Conservation (phyloP, 805 yeast species). For the Barnettozyma sp. region DNA sequence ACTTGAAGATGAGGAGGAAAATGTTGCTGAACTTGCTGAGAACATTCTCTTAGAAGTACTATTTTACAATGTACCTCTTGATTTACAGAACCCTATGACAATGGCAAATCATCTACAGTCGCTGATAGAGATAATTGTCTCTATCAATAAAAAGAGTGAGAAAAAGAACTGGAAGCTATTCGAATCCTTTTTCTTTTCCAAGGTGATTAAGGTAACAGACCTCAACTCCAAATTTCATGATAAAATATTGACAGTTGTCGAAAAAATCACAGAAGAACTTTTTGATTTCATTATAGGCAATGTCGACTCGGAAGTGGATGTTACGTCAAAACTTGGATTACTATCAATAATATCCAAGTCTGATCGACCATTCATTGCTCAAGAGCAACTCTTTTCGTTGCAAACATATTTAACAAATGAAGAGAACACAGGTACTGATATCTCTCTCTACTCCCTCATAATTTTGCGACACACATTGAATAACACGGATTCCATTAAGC, state of each 20-base stretch:
- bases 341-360: slow-evolving; percentile 51
- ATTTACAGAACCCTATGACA: slow-evolving; percentile 1
- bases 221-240: slow-evolving; percentile 16
- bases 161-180: slow-evolving; percentile 38
- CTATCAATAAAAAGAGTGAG: slow-evolving; percentile 32
- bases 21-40: slow-evolving; percentile 38
- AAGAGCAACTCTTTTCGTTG: slow-evolving; percentile 59
- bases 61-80: slow-evolving; percentile 23
- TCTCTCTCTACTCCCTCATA: slow-evolving; percentile 44
- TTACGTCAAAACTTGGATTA: slow-evolving; percentile 38
- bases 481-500: slow-evolving; percentile 37
- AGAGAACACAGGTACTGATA: slow-evolving; percentile 34
- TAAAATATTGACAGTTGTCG: slow-evolving; percentile 20
- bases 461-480: slow-evolving; percentile 48
- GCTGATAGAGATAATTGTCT: slow-evolving; percentile 27
- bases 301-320: slow-evolving; percentile 24
- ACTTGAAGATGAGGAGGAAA: slow-evolving; percentile 66
- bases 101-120: slow-evolving; percentile 11
- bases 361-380: slow-evolving; percentile 47
- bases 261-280: slow-evolving; percentile 29
- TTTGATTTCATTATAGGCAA: slow-evolving; percentile 32
- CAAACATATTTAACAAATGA: slow-evolving; percentile 58
- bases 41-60: slow-evolving; percentile 32
- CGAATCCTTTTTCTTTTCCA: slow-evolving; percentile 40
- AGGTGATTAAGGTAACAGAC: slow-evolving; percentile 30